Percentiles rank a stretch among this genome's conserved stretches.
Evolutionary conservation across 805 yeast genomes (phyloP).

Genomic region (Candida argentea): DNA sequence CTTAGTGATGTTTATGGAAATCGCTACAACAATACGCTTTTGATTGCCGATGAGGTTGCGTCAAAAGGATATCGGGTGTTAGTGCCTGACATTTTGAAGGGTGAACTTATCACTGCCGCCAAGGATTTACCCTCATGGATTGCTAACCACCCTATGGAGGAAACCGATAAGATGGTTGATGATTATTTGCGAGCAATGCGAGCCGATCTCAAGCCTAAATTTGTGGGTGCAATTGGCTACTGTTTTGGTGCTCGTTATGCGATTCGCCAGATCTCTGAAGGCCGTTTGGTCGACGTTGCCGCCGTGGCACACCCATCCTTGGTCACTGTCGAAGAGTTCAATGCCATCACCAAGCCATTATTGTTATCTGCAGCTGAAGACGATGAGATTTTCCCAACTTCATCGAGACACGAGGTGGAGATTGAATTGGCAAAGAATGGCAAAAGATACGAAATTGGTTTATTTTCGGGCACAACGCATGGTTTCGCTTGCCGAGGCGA

Average conservation of each 20-base stretch:
- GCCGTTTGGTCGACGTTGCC: conserved; percentile 41
- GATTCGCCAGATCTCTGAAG: conserved; percentile 17
- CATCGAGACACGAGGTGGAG: conserved; percentile 54
- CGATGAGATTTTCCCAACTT: conserved; percentile 54
- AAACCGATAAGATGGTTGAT: conserved; percentile 6
- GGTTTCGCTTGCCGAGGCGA: conserved; percentile 83
- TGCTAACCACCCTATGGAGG: conserved; percentile 5
- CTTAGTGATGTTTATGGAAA: conserved; percentile 20
- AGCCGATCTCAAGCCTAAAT: conserved; percentile 2
- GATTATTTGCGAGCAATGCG: conserved; percentile 4
- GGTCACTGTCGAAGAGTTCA: conserved; percentile 55
- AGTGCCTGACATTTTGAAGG: conserved; percentile 20
- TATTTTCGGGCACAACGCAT: conserved; percentile 57
- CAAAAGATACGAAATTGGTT: conserved; percentile 48
- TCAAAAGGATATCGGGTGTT: conserved; percentile 9
- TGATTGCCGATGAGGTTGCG: conserved; percentile 18
- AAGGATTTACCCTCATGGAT: conserved; percentile 3
- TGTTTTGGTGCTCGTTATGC: conserved; percentile 16
- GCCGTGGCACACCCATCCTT: conserved; percentile 84
- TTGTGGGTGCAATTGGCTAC: conserved; percentile 11
- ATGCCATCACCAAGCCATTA: conserved; percentile 51
- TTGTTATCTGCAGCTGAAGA: conserved; percentile 65
- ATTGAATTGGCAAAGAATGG: conserved; percentile 40
- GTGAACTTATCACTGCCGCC: conserved; percentile 10
- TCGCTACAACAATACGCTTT: conserved; percentile 15